Evolutionary conservation across 2,329 filamentous ascomycete species (phyloP).

Genomic region (Verticillium longisporum): DNA sequence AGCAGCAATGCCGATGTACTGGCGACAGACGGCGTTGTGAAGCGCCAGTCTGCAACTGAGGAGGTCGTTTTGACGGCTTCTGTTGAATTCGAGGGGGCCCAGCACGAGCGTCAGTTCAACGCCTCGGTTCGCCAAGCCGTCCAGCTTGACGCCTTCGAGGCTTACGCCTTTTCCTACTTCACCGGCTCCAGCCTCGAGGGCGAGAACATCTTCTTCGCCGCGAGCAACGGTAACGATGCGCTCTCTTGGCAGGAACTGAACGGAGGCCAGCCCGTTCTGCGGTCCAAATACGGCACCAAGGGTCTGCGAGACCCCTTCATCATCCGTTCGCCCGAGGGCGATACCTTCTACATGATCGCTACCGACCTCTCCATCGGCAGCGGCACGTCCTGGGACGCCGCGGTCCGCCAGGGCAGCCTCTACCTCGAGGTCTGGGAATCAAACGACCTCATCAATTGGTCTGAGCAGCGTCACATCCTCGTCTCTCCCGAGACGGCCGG

Average conservation of each 20-base stretch:
- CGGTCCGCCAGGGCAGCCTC: slow-evolving; percentile 37
- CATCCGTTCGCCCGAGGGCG: slow-evolving; percentile 41
- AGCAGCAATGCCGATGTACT: slow-evolving; percentile 26
- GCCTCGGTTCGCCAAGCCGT: slow-evolving; percentile 26
- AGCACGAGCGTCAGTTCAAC: slow-evolving; percentile 21
- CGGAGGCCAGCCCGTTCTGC: slow-evolving; percentile 35
- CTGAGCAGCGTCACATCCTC: slow-evolving; percentile 38
- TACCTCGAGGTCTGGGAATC: slow-evolving; percentile 50
- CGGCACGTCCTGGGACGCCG: slow-evolving; percentile 43
- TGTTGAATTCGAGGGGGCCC: slow-evolving; percentile 15
- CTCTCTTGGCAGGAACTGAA: slow-evolving; percentile 44
- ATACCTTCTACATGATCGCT: slow-evolving; percentile 44
- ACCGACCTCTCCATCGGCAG: slow-evolving; percentile 48
- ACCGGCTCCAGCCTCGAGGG: slow-evolving; percentile 34
- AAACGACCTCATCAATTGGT: slow-evolving; percentile 42
- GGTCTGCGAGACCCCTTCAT: slow-evolving; percentile 47
- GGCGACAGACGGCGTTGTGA: slow-evolving; percentile 25
- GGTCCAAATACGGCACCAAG: slow-evolving; percentile 37
- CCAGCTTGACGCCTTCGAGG: slow-evolving; percentile 26
- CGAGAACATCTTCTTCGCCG: slow-evolving; percentile 46
- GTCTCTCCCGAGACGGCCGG: slow-evolving; percentile 42
- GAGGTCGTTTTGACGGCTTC: slow-evolving; percentile 27
- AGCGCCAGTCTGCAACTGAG: slow-evolving; percentile 17
- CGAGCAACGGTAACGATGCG: slow-evolving; percentile 45
- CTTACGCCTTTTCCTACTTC: slow-evolving; percentile 47